Evolutionary conservation across 2,329 filamentous ascomycete species (phyloP).

Genomic region (Phaeophleospora eucalypticola): DNA sequence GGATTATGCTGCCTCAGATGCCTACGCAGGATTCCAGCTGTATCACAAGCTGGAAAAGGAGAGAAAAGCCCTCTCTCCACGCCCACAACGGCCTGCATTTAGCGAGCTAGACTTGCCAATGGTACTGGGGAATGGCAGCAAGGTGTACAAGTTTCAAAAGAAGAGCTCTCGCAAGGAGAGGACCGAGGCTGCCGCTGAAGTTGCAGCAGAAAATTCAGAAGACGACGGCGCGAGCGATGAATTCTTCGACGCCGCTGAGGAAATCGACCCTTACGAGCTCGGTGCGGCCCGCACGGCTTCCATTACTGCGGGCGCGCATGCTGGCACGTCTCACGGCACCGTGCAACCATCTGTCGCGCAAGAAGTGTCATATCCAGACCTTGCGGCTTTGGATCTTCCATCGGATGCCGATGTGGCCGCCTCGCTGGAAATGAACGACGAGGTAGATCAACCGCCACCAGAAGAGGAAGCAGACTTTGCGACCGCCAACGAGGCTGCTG

Average conservation of each 20-base stretch:
- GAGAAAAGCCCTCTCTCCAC: constrained; percentile 62
- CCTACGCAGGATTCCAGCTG: constrained; percentile 73
- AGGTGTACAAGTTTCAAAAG: constrained; percentile 10
- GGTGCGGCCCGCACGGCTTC: neutral
- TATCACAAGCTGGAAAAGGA: constrained; percentile 68
- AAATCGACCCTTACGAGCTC: constrained; percentile 20
- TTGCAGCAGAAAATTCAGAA: constrained; percentile 13
- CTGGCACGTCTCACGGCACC: neutral
- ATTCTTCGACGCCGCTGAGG: constrained; percentile 30
- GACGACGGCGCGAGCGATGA: constrained; percentile 34
- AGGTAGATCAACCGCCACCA: constrained; percentile 1
- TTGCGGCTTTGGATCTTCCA: neutral
- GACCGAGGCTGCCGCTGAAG: constrained; percentile 2
- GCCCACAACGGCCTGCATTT: constrained; percentile 65
- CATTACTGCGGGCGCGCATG: neutral
- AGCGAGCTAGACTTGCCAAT: constrained; percentile 66
- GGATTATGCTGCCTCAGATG: constrained; percentile 73
- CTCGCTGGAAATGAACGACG: neutral
- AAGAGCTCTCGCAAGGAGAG: constrained; percentile 11
- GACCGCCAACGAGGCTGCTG: no score
- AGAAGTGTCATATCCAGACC: neutral
- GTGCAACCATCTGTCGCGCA: neutral
- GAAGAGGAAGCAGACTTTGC: neutral
- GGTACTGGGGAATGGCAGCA: constrained; percentile 46
- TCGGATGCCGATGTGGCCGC: neutral